Evolutionary conservation across 768 basidiomycete genomes (phyloP).

Genomic region (Sporobolomyces pararoseus): DNA sequence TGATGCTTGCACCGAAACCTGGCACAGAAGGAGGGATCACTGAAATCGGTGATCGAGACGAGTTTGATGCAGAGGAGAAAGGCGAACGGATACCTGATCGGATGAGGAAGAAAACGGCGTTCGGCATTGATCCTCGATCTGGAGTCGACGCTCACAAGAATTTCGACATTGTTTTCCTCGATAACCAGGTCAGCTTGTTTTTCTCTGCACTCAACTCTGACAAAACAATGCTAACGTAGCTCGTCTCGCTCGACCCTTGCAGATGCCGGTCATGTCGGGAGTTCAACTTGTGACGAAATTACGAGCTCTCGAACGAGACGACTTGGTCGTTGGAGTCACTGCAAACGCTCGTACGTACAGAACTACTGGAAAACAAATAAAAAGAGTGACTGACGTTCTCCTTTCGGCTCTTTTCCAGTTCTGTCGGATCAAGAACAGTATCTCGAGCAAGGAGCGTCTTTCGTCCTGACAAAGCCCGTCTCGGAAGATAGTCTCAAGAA

Average conservation of each 20-base stretch:
- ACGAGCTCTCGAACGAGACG: conserved; percentile 61
- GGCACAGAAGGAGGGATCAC: not conserved
- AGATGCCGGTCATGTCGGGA: conserved; percentile 59
- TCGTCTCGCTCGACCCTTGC: not conserved
- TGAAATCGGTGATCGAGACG: not conserved
- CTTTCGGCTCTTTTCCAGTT: not conserved
- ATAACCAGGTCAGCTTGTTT: conserved; percentile 70
- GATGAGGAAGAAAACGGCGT: conserved; percentile 8
- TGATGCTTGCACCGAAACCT: conserved; percentile 57
- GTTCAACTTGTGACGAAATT: conserved; percentile 64
- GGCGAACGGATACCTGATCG: not conserved
- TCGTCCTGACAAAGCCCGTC: conserved; percentile 45
- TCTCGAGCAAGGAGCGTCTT: conserved; percentile 45
- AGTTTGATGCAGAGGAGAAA: conserved; percentile 19
- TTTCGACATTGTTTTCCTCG: conserved; percentile 57
- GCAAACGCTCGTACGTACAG: conserved; percentile 54
- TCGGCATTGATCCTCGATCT: conserved; percentile 19
- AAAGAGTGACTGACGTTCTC: not conserved
- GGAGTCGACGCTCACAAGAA: conserved; percentile 30
- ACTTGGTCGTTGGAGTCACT: conserved; percentile 64
- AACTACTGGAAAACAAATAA: too few relatives aligned
- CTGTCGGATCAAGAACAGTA: conserved; percentile 44
- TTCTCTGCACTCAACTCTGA: conserved; percentile 20
- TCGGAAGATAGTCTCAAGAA: conserved; percentile 36
- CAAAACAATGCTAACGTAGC: not conserved